Base-by-base conservation (phyloP, 345 rosid genomes). In the Citrus maxima region DNA sequence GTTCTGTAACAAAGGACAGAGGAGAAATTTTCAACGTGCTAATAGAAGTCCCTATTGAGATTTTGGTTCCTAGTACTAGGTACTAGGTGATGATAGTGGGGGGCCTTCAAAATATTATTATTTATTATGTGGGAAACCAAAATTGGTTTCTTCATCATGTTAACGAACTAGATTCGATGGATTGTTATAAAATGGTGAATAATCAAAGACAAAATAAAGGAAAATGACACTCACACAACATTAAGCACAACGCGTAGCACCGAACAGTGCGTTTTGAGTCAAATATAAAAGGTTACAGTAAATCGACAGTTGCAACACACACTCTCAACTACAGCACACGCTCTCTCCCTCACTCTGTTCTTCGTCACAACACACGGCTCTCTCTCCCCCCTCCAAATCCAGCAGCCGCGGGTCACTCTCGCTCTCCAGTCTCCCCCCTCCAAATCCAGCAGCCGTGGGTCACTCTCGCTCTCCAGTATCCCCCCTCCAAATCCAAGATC, bases 401-500 rank as follows among this genome's bases (percentile, higher is more conserved):
- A 55, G 32, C 32, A 30, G 32, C 32, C 32, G 32, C 0, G 32
- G 4, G 32, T 30, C 32, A 30, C 32, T 30, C 32, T 30, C 32
- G 32, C 32, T 30, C 4, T 30, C 32, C 32, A 30, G 32, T 30
- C 32, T 30, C 34, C 34, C 34, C 34, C 34, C 34, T 37, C 40
- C 38, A 6, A 37, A 37, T 37, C 38, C 79, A 55, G 32, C 32
- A 30, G 32, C 4, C 32, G 32, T 3, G 32, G 32, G 32, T 3
- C 32, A 30, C 32, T 30, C 32, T 30, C 32, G 4, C 32, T 30
- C 32, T 30, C 32, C 32, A 30, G 32, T 0, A 0, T 30, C 32
- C 32, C 32, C 32, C 32, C 4, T 37, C 38, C 40, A 7, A 37
- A 37, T 37, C 40, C 79, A 55, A 95, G 93, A 83, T 93, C 94